Base-by-base conservation (phyloP, 176 grass and related monocot genomes). In the Thinopyrum elongatum region DNA sequence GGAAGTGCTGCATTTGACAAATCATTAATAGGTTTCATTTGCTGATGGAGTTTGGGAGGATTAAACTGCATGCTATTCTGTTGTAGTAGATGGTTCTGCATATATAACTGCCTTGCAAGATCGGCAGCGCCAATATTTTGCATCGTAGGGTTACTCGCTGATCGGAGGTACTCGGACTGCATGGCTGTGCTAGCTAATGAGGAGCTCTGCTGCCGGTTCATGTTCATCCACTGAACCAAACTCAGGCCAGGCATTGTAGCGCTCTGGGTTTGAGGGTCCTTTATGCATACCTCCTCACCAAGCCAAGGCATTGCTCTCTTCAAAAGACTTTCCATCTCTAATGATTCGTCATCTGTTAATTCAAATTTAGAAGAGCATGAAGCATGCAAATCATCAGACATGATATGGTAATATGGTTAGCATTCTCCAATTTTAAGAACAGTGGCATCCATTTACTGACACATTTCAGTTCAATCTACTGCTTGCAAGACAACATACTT, bases 281-380 rank as follows among this genome's bases (percentile, higher is more conserved):
- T 96, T 80, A 97, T 92, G 87, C 90, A 90, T 79, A 97, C 91
- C 82, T 99, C 97, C 69, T 97, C 97, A 77, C 94, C 90, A 88
- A 99, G 89, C 97, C 97, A 99, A 65, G 97, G 97, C 97, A 93
- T 99, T 81, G 97, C 87, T 80, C 94, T 94, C 87, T 99, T 97
- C 36, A 99, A 87, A 79, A 99, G 85, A 80, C 80, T 94, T 81
- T 99, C 97, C 83, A 99, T 99, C 47, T 97, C 97, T 38, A 88
- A 90, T 19, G 91, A 93, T 35, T 97, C 94, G 0, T 99, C 94
- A 84, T 97, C 94, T 99, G 90, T 79, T 77, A 29, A 86, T 91
- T 83, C 61, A 86, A 63, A 62, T 70, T 81, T 27, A 78, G 49
- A 83, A 87, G 34, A 27, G 31, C 31, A 66, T 57, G 22, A 71